phyloP scores from a whole-genome alignment of 345 rosid genomes.

The Streptanthus diversifolius region DNA sequence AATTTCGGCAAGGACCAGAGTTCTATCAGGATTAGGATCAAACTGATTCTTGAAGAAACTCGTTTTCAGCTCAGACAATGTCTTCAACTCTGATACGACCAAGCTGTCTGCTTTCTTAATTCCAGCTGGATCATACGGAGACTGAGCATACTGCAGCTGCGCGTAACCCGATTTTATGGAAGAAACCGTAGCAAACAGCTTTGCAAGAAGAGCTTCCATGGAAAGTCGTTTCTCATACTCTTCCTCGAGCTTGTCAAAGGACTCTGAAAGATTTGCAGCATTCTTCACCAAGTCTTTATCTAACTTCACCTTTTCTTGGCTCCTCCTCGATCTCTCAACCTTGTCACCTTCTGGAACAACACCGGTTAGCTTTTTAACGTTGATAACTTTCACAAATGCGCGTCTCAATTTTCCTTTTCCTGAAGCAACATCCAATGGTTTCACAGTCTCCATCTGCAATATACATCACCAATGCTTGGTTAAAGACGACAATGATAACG shows the following conservation, averaged over 20 bases:
- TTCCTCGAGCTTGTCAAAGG: conserved; percentile 48
- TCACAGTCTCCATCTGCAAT: conserved; percentile 73
- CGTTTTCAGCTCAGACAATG: conserved; percentile 75
- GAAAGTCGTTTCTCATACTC: conserved; percentile 40
- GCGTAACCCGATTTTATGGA: conserved; percentile 73
- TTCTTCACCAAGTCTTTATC: conserved; percentile 29
- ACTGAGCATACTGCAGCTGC: conserved; percentile 71
- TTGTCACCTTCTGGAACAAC: conserved; percentile 54
- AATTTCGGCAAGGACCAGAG: conserved; percentile 60
- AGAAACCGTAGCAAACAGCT: conserved; percentile 71
- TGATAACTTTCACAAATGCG: conserved; percentile 66
- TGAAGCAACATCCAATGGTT: conserved; percentile 48
- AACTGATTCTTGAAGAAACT: conserved; percentile 68
- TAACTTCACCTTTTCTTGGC: conserved; percentile 35
- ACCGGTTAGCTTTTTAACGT: conserved; percentile 50
- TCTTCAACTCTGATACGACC: conserved; percentile 59
- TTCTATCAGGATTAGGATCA: conserved; percentile 55
- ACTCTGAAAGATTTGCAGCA: conserved; percentile 38
- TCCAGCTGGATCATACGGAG: conserved; percentile 76
- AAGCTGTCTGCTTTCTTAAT: conserved; percentile 64
- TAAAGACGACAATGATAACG: background rate
- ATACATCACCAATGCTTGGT: conserved; percentile 15
- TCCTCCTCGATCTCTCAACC: conserved; percentile 41
- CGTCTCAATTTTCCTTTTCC: conserved; percentile 64
- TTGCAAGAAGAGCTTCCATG: conserved; percentile 69